Evolutionary conservation across 176 grass and related monocot species (phyloP).

Genomic region (Chrysopogon serrulatus): DNA sequence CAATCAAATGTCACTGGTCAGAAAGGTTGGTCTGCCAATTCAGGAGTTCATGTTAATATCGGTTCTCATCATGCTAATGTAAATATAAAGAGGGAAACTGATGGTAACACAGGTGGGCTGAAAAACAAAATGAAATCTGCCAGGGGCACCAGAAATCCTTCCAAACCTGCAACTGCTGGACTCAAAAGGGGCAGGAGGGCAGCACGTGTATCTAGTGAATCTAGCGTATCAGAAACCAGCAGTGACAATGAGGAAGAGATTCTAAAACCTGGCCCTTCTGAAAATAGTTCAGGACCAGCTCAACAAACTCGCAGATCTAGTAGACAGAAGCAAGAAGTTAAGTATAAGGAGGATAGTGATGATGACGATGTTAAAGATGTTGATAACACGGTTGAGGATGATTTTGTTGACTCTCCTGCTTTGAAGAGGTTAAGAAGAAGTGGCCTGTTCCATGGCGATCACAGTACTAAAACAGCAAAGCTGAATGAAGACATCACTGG

Average conservation of each 20-base stretch:
- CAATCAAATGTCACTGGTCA: slow-evolving; percentile 33
- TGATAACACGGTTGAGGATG: slow-evolving; percentile 16
- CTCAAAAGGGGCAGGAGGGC: slow-evolving; percentile 55
- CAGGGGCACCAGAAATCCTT: slow-evolving; percentile 11
- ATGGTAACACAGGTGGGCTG: slow-evolving; percentile 12
- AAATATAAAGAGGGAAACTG: slow-evolving; percentile 21
- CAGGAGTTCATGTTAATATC: slow-evolving; percentile 23
- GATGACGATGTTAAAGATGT: slow-evolving; percentile 36
- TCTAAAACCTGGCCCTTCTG: slow-evolving; percentile 12
- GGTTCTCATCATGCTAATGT: slow-evolving; percentile 23
- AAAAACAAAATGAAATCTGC: slow-evolving; percentile 44
- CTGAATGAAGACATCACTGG: slow-evolving; percentile 14
- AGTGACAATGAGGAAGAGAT: slow-evolving; percentile 46
- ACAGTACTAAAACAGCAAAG: slow-evolving; percentile 1
- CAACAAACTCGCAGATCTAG: slow-evolving; percentile 49
- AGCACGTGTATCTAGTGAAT: slow-evolving; percentile 40
- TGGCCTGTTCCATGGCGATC: slow-evolving; percentile 14
- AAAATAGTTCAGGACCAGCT: slow-evolving; percentile 15
- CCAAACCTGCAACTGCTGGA: slow-evolving; percentile 39
- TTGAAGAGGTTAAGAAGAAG: slow-evolving; percentile 39
- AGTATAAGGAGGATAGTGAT: slow-evolving; percentile 61
- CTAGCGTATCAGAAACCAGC: slow-evolving; percentile 44
- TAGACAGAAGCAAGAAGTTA: slow-evolving; percentile 65
- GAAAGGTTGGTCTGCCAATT: slow-evolving; percentile 15
- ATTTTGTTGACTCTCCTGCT: slow-evolving; percentile 15